Evolutionary conservation across 192 early-diverging fungal genomes (phyloP), one percentile per base, ranked within the genome.

Genomic region (Linnemannia hyalina): DNA sequence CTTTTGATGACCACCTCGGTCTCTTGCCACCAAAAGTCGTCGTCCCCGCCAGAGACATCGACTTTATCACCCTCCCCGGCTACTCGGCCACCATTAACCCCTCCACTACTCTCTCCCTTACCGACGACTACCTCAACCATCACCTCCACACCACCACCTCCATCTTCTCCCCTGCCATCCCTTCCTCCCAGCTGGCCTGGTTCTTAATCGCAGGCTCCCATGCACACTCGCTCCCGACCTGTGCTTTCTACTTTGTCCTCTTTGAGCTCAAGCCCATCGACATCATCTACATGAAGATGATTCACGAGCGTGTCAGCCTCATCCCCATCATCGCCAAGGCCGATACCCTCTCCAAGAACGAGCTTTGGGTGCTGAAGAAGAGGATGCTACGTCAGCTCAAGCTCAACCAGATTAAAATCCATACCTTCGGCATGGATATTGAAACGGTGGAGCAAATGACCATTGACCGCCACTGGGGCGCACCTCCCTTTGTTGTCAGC

Each of bases 211-310:
- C 69, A 3, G 77, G 77, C 32, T 71, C 77, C 8, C 38, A 38
- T 49, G 77, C 77, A 18, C 77, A 78, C 29, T 55, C 69, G 1
- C 54, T 71, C 35, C 77, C 77, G 2, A 78, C 77, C 46, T 70
- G 68, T 54, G 77, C 77, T 0, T 78, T 78, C 57, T 78, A 78
- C 52, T 78, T 78, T 78, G 77, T 79, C 32, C 42, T 73, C 18
- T 71, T 65, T 20, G 89, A 88, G 16, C 90, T 97, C 71, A 92
- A 91, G 68, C 94, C 95, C 54, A 89, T 97, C 10, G 97, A 99
- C 81, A 95, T 99, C 74, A 95, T 97, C 87, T 95, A 97, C 73
- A 99, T 99, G 97, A 97, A 97, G 92, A 92, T 95, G 70, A 90
- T 99, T 73, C 94, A 96, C 55, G 93, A 94, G 18, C 94, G 96